Evolutionary conservation across 1,284 basidiomycete genomes (phyloP), one percentile per base, ranked within the genome.

Genomic region (Termitomyces sp.): DNA sequence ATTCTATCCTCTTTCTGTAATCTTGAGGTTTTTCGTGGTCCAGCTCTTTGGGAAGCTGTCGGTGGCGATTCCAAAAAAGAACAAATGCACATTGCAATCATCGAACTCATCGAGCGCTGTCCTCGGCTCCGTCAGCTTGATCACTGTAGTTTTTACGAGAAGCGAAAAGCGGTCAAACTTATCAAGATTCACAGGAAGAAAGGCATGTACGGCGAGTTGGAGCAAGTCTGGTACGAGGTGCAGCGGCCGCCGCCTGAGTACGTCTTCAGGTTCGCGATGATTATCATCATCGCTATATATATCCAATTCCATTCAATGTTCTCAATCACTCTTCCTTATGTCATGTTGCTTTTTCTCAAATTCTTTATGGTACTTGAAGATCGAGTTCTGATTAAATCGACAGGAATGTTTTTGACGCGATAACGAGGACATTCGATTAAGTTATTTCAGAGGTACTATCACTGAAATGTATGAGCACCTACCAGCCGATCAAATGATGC

Each of bases 81-180:
- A 26, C 58, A 57, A 33, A 73, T 77, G 73, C 75, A 77, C 47
- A 54, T 63, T 6, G 69, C 69, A 7, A 74, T 78, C 24, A 61
- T 68, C 57, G 58, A 69, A 43, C 64, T 79, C 5, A 69, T 73
- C 2, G 61, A 68, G 45, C 56, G 65, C 1, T 75, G 75, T 54
- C 74, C 75, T n/a, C 67, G 69, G 17, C 63, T 79, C 30, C 62
- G 67, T 41, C 67, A 73, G 57, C 60, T 79, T 9, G 76, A 78
- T 54, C 72, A 77, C 58, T 65, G 65, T 26, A 63, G 67, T 31
- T 66, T 64, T 34, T 64, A 73, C 52, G 59, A 65, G 21, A 70
- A 71, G 28, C 57, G 68, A 36, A 57, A 65, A 7, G 69, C 64
- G 6, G 65, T 54, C 49, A 74, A 71, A 51, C 60, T 71, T 44